Conservation (phyloP, 139 green algal genomes). For the Pseudopediastrum boryanum region DNA sequence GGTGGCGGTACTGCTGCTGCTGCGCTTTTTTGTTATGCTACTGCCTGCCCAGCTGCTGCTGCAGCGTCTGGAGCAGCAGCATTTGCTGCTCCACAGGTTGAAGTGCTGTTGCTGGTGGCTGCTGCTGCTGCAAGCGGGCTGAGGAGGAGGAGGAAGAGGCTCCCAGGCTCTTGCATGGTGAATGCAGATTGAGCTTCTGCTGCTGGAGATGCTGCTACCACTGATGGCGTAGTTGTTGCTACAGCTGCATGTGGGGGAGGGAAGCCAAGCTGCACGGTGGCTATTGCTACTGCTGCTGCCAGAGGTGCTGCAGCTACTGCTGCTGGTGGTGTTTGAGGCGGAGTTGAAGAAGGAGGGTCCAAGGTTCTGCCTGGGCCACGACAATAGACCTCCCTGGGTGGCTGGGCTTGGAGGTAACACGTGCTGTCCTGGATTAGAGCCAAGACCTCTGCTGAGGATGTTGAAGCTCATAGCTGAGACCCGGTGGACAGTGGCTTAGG, state of each 20-base stretch:
- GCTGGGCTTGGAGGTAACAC: background rate
- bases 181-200: too few species aligned
- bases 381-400: background rate
- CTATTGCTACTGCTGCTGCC: conserved; percentile 5
- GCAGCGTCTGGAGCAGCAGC: conserved; percentile 1
- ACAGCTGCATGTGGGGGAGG: conserved; percentile 15
- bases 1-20: background rate
- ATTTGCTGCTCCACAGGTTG: background rate
- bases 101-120: background rate
- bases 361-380: background rate
- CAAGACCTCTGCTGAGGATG: conserved; percentile 13
- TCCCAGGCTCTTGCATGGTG: too few species aligned
- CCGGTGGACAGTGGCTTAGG: background rate
- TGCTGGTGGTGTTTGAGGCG: background rate
- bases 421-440: too few species aligned
- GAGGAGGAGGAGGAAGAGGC: too few species aligned
- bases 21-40: background rate
- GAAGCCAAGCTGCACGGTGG: too few species aligned
- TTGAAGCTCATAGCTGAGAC: conserved; percentile 15
- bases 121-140: background rate
- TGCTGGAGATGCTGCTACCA: too few species aligned
- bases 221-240: conserved; percentile 24
- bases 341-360: background rate
- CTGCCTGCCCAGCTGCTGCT: background rate
- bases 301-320: conserved; percentile 14